phyloP scores from a whole-genome alignment of 805 yeast species.

The Hanseniaspora vineae region DNA sequence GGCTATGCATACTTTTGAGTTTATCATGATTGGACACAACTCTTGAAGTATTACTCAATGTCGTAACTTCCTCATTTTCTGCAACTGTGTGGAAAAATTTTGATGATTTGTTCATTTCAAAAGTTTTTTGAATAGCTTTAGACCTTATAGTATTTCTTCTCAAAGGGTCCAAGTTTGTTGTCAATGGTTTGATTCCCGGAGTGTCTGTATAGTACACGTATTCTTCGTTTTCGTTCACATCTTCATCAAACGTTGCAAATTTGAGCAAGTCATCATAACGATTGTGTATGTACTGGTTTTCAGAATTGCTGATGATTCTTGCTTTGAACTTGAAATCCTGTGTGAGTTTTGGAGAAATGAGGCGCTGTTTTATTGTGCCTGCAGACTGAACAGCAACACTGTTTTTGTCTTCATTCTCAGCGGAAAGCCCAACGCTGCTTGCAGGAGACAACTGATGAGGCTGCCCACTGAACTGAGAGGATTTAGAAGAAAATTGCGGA shows the following conservation, averaged over 20 bases:
- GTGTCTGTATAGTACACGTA: conserved; percentile 3
- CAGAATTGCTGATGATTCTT: conserved; percentile 13
- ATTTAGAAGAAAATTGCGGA: not conserved
- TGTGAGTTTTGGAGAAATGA: not conserved
- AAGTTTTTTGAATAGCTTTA: conserved; percentile 9
- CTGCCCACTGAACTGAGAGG: not conserved
- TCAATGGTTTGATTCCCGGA: not conserved
- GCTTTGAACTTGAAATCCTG: conserved; percentile 17
- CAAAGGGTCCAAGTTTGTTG: conserved; percentile 7
- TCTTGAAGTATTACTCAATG: no score
- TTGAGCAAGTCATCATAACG: conserved; percentile 3
- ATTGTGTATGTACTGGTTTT: conserved; percentile 3
- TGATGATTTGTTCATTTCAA: no score
- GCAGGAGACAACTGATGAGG: not conserved
- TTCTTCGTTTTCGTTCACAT: no score
- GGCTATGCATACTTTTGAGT: no score
- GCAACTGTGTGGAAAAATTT: no score
- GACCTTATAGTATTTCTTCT: conserved; percentile 14
- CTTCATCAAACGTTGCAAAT: not conserved
- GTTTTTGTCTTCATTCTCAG: not conserved
- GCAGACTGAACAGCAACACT: not conserved
- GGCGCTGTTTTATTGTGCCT: no score
- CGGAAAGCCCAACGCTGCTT: not conserved
- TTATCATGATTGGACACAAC: no score
- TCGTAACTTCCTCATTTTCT: no score